Evolutionary conservation across 768 basidiomycete genomes (phyloP), one percentile per base, ranked within the genome.

Genomic region (Hemileccinum impolitum): DNA sequence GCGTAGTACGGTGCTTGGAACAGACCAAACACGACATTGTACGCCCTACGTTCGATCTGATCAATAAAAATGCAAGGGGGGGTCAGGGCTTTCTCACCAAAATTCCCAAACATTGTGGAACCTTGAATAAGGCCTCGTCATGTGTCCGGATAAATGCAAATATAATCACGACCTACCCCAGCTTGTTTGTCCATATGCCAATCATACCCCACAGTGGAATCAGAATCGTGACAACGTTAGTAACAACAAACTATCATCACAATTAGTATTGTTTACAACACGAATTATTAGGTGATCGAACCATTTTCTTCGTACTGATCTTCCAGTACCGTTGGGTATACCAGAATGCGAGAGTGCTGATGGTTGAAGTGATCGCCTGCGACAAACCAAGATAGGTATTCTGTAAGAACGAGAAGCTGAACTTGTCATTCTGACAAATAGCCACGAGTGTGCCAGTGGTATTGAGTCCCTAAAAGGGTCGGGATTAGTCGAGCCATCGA

Each of bases 1-100:
- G 91, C 87, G 61, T 89, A 93, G 68, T 90, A 94, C 0, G 90
- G 90, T 1, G 86, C 86, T 70, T 91, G 86, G 75, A 90, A 90
- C 10, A 91, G 67, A 11, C 89, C 88, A 56, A 85, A 88, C 3
- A 90, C 67, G 42, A 89, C 72, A 50, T 90, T 90, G 69, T 91
- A 92, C 4, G 80, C 82, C 84, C 85, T 86, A 51, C 18, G 35
- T 30, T 38, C 40, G 1, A 23, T 23, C 23, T 6, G 36, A 35
- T 50, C 23, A 53, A 53, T 12, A 26, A 32, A 18, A 1, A 23
- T 6, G 4, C 2, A 0, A 21, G n/a, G 8, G 30, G 30, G 19
- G 14, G 34, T 40, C 15, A 19, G 43, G 36, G 28, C 11, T 30
- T 30, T 60, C 70, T 42, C 57, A 84, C 88, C 90, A 94, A 68